phyloP scores from a whole-genome alignment of 2,329 filamentous ascomycete species.

The Fusarium buharicum region DNA sequence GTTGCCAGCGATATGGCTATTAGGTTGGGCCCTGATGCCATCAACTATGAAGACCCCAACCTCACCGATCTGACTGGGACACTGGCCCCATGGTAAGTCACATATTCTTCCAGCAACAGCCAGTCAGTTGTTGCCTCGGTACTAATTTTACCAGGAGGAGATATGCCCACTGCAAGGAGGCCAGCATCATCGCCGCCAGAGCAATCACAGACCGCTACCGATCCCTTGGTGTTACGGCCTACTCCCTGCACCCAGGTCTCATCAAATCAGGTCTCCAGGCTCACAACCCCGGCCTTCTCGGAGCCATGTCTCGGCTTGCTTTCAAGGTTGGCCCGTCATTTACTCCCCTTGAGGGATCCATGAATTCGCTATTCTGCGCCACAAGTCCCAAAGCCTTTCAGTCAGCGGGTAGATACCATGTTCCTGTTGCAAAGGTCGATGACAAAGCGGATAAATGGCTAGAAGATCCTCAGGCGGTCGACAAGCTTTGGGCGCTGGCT shows the following conservation, averaged over 20 bases:
- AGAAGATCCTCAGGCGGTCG: slow-evolving; percentile 26
- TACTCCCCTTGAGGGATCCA: slow-evolving; percentile 34
- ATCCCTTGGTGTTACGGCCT: slow-evolving; percentile 37
- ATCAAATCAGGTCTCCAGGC: slow-evolving; percentile 37
- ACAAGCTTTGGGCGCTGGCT: slow-evolving; percentile 25
- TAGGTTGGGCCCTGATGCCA: slow-evolving; percentile 28
- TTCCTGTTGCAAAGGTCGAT: slow-evolving; percentile 36
- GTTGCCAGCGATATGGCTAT: slow-evolving; percentile 39
- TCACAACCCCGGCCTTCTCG: slow-evolving; percentile 25
- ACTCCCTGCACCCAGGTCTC: slow-evolving; percentile 41
- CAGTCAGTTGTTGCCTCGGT: not conserved
- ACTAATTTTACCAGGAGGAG: slow-evolving; percentile 14
- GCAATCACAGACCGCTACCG: slow-evolving; percentile 37
- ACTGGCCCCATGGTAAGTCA: slow-evolving; percentile 26
- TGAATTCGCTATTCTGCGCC: slow-evolving; percentile 40
- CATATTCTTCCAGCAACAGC: too few species aligned
- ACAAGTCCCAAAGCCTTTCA: slow-evolving; percentile 23
- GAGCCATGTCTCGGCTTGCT: slow-evolving; percentile 22
- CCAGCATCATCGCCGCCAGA: slow-evolving; percentile 33
- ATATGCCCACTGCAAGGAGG: slow-evolving; percentile 41
- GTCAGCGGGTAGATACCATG: slow-evolving; percentile 26
- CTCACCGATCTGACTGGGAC: slow-evolving; percentile 30
- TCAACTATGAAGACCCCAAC: slow-evolving; percentile 41
- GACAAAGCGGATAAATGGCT: slow-evolving; percentile 35
- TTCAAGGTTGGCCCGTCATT: slow-evolving; percentile 27